Base-by-base conservation (phyloP, 1,284 basidiomycete genomes). In the Boletus sp. region DNA sequence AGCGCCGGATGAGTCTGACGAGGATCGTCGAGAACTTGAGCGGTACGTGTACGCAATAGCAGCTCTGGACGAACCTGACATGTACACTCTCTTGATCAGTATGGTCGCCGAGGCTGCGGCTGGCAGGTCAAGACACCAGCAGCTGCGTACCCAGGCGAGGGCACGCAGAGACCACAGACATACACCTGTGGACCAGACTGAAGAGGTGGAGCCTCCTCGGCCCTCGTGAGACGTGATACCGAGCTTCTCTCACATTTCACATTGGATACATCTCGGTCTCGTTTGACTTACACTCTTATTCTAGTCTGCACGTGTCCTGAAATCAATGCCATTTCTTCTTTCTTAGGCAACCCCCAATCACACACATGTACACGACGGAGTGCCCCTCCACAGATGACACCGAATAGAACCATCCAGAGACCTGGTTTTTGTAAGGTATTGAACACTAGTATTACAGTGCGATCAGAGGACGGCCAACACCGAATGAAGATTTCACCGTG, bases 1-100 rank as follows among this genome's bases (percentile, higher is more conserved):
- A 0, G 64, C 78, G 36, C 85, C 94, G 2, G 94, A 96, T 62
- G 92, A 92, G 64, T 83, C 88, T 10, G 93, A 94, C 61, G 87
- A 88, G 60, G 94, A 95, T 62, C 80, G 94, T 23, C 78, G 94
- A 46, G 93, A 96, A 67, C 80, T 97, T 30, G 94, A 97, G 69
- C 74, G 91, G 88, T 86, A 53, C 17, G 76, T 49, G 36, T 30
- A 6, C 36, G 14, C 33, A 38, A 5, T 20, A 19, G 26, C 27
- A 36, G 35, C 25, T 30, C 20, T 45, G 25, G 30, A 37, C 13
- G 14, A 50, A 41, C 17, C 47, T 54, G 23, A 54, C 25, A 33
- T 52, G 29, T 9, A 10, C 14, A 4, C 17, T 9, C 13, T n/a
- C 13, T 38, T 22, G 12, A 44, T 41, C 44, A 84, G 82, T 51